phyloP scores from a whole-genome alignment of 768 basidiomycete genomes.

The Exidia glandulosa region DNA sequence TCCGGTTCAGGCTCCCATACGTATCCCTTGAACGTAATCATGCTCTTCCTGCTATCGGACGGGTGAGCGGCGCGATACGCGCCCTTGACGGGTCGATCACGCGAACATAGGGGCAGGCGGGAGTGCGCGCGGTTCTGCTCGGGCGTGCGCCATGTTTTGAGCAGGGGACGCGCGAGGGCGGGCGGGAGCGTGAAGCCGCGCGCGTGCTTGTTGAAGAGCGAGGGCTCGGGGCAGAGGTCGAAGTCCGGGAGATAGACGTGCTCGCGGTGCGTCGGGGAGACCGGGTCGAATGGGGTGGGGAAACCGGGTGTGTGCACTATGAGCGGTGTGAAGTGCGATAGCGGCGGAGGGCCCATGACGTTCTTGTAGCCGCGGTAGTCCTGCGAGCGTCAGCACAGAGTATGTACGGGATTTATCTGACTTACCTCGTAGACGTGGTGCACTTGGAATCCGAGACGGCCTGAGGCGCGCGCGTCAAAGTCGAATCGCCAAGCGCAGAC shows the following conservation, averaged over 20 bases:
- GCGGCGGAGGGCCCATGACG: not conserved
- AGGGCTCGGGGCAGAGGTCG: not conserved
- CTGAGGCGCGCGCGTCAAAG: not conserved
- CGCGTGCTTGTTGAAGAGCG: not conserved
- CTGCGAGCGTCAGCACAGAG: not conserved
- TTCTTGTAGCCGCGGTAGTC: not conserved
- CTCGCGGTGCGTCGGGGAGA: not conserved
- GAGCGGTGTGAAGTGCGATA: not conserved
- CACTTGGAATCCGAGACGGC: not conserved
- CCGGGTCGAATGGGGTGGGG: not conserved
- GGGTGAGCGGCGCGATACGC: not conserved
- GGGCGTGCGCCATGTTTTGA: not conserved
- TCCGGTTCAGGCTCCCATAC: not conserved
- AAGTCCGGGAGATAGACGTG: not conserved
- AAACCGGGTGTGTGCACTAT: not conserved
- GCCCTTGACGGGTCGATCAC: not conserved
- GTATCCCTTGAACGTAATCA: not conserved
- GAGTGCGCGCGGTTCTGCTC: not conserved
- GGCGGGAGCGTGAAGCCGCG: not conserved
- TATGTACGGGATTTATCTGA: too few relatives aligned
- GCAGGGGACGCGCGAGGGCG: not conserved
- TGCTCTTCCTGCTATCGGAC: not conserved
- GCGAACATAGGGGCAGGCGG: not conserved
- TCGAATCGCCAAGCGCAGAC: not conserved
- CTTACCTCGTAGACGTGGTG: not conserved